Evolutionary conservation across 208 protist species (phyloP).

Genomic region (Strigomonas culicis): DNA sequence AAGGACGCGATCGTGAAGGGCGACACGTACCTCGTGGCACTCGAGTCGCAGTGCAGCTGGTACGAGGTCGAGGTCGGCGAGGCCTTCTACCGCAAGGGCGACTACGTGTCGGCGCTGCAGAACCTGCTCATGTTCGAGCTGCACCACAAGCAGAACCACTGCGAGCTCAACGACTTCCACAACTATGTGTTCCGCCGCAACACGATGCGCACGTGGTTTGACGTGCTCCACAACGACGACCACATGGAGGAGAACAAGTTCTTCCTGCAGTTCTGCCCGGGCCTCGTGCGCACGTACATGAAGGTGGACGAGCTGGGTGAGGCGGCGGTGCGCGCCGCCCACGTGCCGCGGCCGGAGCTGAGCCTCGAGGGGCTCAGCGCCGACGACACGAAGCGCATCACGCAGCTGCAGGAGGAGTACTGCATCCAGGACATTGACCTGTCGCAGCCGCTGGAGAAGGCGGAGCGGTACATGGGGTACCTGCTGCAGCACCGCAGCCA

Average conservation of each 20-base stretch:
- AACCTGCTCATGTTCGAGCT: conserved; percentile 90
- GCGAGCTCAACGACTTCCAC: conserved; percentile 97
- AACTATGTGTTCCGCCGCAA: conserved; percentile 95
- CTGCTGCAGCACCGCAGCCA: conserved; percentile 46
- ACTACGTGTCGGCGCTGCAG: conserved; percentile 90
- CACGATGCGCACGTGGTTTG: conserved; percentile 94
- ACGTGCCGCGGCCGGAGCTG: conserved; percentile 65
- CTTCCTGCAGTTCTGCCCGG: conserved; percentile 68
- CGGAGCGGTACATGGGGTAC: conserved; percentile 58
- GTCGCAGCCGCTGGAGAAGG: conserved; percentile 68
- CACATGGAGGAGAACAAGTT: conserved; percentile 72
- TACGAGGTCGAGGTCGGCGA: conserved; percentile 93
- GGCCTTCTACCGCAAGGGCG: conserved; percentile 67
- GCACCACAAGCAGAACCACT: conserved; percentile 91
- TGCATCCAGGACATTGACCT: conserved; percentile 62
- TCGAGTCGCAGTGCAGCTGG: conserved; percentile 97
- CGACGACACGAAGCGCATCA: conserved; percentile 66
- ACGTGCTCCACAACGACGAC: conserved; percentile 82
- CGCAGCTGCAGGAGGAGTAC: conserved; percentile 51
- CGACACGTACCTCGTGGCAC: conserved; percentile 69
- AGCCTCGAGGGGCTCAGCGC: conserved; percentile 22
- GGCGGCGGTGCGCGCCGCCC: conserved; percentile 56
- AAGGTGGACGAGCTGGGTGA: conserved; percentile 67
- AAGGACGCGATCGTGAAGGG: conserved; percentile 34
- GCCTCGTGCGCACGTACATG: conserved; percentile 75